Base-by-base conservation (phyloP, 345 rosid species). In the Chamaenerion angustifolium region DNA sequence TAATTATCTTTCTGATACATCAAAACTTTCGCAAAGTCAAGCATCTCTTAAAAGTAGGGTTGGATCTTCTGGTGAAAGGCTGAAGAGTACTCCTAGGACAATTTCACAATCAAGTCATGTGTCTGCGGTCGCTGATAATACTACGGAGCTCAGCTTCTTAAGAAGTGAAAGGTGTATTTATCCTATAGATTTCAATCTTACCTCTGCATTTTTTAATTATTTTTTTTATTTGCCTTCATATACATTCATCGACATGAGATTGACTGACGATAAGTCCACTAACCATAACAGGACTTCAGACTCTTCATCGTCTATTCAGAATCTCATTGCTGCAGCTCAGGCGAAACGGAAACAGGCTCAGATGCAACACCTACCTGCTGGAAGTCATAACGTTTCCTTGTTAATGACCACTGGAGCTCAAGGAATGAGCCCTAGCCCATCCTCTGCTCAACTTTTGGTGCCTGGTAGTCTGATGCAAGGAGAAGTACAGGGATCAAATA, bases 271-370 rank as follows among this genome's bases (percentile, higher is more conserved):
- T 43, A 55, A 16, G 46, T 66, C 62, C 12, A 58, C 71, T 67
- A 48, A 54, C 12, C 74, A 75, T 56, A 67, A 79, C 56, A 75
- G 68, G 64, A 70, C 78, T 55, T 66, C 76, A 40, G 92, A 83
- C 65, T 73, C 94, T 56, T 58, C 58, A 49, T 58, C 56, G 62
- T 79, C 94, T 44, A 72, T 92, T 89, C 84, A 82, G 71, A 64
- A 74, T 76, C 90, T 92, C 48, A 87, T 87, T 71, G 94, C 98
- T 52, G 93, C 84, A 52, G 96, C 96, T 61, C 96, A 80, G 64
- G 96, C 83, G 45, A 92, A 87, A 68, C 79, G 95, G 68, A 80
- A 61, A 68, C 74, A 72, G 67, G 95, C 85, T 60, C 95, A 80
- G 51, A 69, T 66, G 35, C 94, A 78, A 40, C 64, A 66, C 27